These are phyloP conservation scores for Mycoemilia scoparia DNA, from an alignment of 192 early-diverging fungal species.

Conservation along the genomic window DNA sequence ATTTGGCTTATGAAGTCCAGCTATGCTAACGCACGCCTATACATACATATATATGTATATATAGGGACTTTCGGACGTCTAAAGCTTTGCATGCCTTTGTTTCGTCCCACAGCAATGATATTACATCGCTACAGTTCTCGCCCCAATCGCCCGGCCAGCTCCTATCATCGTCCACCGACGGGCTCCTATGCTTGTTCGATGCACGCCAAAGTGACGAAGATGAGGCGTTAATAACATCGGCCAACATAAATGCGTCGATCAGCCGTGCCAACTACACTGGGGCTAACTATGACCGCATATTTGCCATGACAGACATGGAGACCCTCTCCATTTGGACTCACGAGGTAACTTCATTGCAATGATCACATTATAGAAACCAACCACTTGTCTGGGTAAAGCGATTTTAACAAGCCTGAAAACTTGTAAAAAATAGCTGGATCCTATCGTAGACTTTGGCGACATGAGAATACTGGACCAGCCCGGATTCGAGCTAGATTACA, in stretches of 20 bases:
- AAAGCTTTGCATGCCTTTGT: no score
- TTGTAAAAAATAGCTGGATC: slow-evolving; percentile 20
- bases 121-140: slow-evolving; percentile 59
- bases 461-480: slow-evolving; percentile 35
- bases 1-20: background rate
- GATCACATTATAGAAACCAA: background rate
- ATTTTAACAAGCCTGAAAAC: slow-evolving; percentile 6
- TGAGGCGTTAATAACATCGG: slow-evolving; percentile 62
- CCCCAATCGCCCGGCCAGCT: slow-evolving; percentile 30
- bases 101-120: slow-evolving; percentile 58
- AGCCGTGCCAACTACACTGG: slow-evolving; percentile 82
- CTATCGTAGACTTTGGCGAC: slow-evolving; percentile 64
- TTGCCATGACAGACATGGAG: slow-evolving; percentile 75
- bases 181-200: slow-evolving; percentile 61
- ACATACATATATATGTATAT: no score
- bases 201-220: slow-evolving; percentile 61
- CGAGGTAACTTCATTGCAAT: slow-evolving; percentile 16
- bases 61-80: no score
- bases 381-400: slow-evolving; percentile 5
- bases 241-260: slow-evolving; percentile 71
- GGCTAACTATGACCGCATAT: slow-evolving; percentile 72
- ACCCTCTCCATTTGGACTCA: slow-evolving; percentile 63
- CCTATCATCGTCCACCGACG: slow-evolving; percentile 56
- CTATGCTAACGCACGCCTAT: slow-evolving; percentile 3
- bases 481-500: slow-evolving; percentile 48